Conservation (phyloP, 108 stramenopile species). For the Nitzschia palea region DNA sequence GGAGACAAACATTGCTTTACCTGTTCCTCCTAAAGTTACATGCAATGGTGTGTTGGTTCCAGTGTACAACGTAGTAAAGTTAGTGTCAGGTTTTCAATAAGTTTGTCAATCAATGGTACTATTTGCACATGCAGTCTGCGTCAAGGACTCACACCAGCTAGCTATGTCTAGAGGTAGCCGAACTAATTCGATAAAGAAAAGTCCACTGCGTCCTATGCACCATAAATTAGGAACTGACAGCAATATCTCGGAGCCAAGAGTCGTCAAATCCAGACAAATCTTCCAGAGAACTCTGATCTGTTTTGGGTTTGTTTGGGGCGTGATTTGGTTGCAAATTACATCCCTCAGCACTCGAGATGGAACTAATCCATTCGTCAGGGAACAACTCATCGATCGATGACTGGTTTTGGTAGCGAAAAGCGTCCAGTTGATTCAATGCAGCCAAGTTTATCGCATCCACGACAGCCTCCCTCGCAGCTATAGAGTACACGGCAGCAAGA, state of each 20-base stretch:
- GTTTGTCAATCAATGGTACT: too few species aligned
- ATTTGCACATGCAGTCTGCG: too few species aligned
- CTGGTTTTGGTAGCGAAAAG: background rate
- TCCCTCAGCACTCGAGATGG: background rate
- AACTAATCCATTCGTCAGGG: constrained; percentile 22
- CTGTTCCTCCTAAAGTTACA: too few species aligned
- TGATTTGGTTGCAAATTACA: background rate
- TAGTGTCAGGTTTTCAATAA: too few species aligned
- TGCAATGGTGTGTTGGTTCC: too few species aligned
- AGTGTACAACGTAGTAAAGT: too few species aligned
- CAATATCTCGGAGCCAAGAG: constrained; percentile 18
- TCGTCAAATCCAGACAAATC: constrained; percentile 25
- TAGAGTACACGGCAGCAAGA: constrained; percentile 15
- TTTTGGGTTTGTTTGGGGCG: background rate
- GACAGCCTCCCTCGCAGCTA: background rate
- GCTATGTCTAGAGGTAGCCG: too few species aligned
- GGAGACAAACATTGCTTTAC: too few species aligned
- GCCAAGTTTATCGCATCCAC: constrained; percentile 15
- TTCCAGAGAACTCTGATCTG: constrained; percentile 3
- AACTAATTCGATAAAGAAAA: too few species aligned
- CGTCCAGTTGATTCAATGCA: constrained; percentile 23
- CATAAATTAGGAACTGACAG: background rate
- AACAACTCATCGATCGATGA: constrained; percentile 7
- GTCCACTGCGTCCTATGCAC: too few species aligned
- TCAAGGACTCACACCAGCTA: too few species aligned